Evolutionary conservation across 2,329 filamentous ascomycete genomes (phyloP), one percentile per base, ranked within the genome.

Genomic region (Ophiocordyceps australis): DNA sequence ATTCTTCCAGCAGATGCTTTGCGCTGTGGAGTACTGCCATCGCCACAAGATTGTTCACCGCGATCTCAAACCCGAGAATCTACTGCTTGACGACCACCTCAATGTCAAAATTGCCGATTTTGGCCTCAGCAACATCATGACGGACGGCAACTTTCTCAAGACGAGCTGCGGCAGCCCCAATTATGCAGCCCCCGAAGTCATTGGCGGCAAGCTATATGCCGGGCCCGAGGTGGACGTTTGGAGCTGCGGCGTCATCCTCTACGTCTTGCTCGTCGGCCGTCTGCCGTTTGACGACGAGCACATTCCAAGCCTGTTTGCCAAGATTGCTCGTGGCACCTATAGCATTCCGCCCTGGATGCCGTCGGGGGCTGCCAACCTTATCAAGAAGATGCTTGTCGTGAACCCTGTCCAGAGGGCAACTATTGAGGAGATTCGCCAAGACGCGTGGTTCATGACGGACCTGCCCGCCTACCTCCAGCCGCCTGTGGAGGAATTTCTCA

Each of bases 91-190:
- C 53, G 81, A 91, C 36, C 76, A 91, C 31, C 75, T 93, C 45
- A 94, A 98, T 42, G 86, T 98, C 54, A 98, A 98, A 59, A 98
- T 98, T 55, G 89, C 89, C 41, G 89, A 98, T 54, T 98, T 98
- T 39, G 89, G 89, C 30, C 62, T 98, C 30, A 95, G 86, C 59
- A 98, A 98, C 48, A 98, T 98, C 55, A 98, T 98, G 89, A 95
- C 89, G 0, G 89, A 98, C 47, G 89, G 89, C 15, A 98, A 98
- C 49, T 98, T 98, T 47, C 68, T 98, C 42, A 95, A 94, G 57
- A 98, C 89, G 2, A 95, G 85, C 47, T 98, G 89, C 43, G 89
- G 89, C 27, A 95, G 86, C 45, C 89, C 89, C 22, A 98, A 98
- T 52, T 98, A 98, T 50, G 89, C 89, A 9, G 89, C 89, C 1